Evolutionary conservation across 306 rosid species (phyloP).

Genomic region (Fragaria vesca): DNA sequence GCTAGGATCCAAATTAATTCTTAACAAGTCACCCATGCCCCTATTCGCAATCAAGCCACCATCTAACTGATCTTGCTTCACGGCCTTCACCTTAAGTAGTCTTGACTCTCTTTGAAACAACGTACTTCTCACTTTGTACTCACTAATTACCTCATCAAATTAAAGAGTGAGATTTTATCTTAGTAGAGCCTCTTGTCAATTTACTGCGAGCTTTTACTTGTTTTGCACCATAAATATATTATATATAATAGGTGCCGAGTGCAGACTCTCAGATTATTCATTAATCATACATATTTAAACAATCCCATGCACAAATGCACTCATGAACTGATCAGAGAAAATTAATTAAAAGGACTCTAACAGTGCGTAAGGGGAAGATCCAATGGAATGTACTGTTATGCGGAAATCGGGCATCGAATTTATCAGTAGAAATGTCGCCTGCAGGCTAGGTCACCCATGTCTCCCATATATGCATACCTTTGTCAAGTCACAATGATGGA

Average conservation of each 20-base stretch:
- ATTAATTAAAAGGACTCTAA: not conserved
- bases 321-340: not conserved
- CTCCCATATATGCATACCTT: not conserved
- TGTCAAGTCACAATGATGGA: not conserved
- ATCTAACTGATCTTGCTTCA: too few relatives aligned
- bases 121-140: too few relatives aligned
- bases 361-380: not conserved
- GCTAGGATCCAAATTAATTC: too few relatives aligned
- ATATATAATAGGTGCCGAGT: not conserved
- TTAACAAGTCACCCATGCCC: too few relatives aligned
- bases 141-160: too few relatives aligned
- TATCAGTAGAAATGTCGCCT: not conserved
- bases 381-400: not conserved
- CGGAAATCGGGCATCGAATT: constrained; percentile 14
- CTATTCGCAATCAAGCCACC: too few relatives aligned
- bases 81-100: too few relatives aligned
- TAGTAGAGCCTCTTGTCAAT: not conserved
- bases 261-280: not conserved
- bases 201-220: not conserved
- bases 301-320: not conserved
- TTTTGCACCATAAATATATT: too few relatives aligned
- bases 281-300: not conserved
- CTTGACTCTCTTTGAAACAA: too few relatives aligned
- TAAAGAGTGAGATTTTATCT: not conserved
- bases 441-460: not conserved